Evolutionary conservation across 78 protist species (phyloP).

Genomic region (Chrysochromulina parva): DNA sequence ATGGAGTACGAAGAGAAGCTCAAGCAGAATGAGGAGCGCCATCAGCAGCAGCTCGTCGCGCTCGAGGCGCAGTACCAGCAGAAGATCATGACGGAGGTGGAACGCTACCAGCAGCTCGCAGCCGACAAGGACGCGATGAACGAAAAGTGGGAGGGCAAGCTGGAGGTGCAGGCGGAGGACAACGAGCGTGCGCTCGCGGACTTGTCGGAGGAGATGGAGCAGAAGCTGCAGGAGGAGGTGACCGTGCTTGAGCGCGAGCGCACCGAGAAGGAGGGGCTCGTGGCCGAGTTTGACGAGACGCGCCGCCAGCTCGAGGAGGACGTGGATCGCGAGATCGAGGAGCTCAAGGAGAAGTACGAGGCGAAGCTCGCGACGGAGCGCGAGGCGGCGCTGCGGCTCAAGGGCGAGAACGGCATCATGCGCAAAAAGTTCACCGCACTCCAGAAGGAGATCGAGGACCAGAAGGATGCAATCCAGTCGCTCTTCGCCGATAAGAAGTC

Average conservation of each 20-base stretch:
- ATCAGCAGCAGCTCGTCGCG: background rate
- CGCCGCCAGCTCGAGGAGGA: conserved; percentile 62
- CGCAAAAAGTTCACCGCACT: conserved; percentile 48
- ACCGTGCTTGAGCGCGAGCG: background rate
- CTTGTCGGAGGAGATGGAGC: conserved; percentile 41
- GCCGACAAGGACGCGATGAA: conserved; percentile 37
- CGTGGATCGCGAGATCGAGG: conserved; percentile 62
- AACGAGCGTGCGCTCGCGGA: conserved; percentile 48
- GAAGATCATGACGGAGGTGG: conserved; percentile 40
- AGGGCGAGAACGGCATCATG: conserved; percentile 68
- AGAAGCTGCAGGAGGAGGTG: conserved; percentile 29
- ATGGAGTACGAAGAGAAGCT: conserved; percentile 48
- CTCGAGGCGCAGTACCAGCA: conserved; percentile 46
- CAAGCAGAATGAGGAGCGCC: conserved; percentile 1
- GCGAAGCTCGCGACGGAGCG: conserved; percentile 47
- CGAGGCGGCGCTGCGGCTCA: conserved; percentile 25
- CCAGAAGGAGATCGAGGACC: conserved; percentile 61
- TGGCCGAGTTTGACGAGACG: conserved; percentile 36
- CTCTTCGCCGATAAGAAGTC: background rate
- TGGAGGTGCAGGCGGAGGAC: background rate
- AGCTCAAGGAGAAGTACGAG: conserved; percentile 58
- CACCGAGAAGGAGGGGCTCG: conserved; percentile 8
- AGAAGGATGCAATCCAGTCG: conserved; percentile 14
- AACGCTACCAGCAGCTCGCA: conserved; percentile 5
- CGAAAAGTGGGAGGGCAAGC: conserved; percentile 14